Conservation (phyloP, 768 basidiomycete species). For the Rhodosporidiobolus sp. region DNA sequence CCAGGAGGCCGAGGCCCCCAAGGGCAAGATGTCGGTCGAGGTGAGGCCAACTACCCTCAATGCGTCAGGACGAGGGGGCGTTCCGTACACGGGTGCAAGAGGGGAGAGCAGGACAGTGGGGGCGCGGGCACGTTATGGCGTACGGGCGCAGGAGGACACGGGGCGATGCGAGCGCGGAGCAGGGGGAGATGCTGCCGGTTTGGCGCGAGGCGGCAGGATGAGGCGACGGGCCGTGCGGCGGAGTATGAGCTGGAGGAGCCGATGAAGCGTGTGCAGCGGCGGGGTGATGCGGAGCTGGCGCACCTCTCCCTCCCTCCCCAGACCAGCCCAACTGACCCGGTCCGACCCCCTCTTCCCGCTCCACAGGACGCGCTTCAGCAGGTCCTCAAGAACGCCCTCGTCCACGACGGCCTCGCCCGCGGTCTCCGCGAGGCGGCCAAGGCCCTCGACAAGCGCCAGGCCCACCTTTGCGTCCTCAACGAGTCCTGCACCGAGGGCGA, state of each 20-base stretch:
- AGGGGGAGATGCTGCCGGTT: not conserved
- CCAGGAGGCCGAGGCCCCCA: constrained; percentile 78
- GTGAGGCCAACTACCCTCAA: too few species aligned
- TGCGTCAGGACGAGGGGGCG: too few species aligned
- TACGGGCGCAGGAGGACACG: not conserved
- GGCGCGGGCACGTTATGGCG: too few species aligned
- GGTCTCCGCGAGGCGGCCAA: constrained; percentile 97
- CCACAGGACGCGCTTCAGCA: constrained; percentile 58
- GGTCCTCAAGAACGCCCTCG: constrained; percentile 97
- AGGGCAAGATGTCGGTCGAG: constrained; percentile 93
- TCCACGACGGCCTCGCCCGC: constrained; percentile 96
- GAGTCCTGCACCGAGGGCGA: constrained; percentile 99
- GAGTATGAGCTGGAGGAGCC: not conserved
- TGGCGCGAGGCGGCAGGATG: not conserved
- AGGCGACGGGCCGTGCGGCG: not conserved
- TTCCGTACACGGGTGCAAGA: constrained; percentile 45
- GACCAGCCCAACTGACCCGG: constrained; percentile 14
- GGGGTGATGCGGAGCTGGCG: not conserved
- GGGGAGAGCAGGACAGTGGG: not conserved
- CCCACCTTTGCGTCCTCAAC: constrained; percentile 96
- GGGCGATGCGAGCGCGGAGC: not conserved
- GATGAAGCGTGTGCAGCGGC: too few species aligned
- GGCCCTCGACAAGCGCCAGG: constrained; percentile 97
- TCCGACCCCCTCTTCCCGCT: not conserved
- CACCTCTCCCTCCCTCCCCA: not conserved